Conservation (phyloP, 108 stramenopile genomes). For the Stephanodiscus minutulus region DNA sequence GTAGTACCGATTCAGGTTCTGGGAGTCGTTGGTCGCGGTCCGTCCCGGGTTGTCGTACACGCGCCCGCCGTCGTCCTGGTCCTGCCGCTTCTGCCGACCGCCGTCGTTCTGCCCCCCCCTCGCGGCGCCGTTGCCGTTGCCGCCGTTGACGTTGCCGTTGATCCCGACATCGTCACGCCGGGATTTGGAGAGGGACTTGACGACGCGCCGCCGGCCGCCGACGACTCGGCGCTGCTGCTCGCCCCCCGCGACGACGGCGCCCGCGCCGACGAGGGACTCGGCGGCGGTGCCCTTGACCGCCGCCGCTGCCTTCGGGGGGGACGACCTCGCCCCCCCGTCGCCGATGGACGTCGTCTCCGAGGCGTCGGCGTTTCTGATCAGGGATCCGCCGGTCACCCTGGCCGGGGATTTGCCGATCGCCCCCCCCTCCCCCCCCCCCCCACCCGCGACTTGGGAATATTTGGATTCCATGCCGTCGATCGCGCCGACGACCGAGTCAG, state of each 20-base stretch:
- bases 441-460: not conserved
- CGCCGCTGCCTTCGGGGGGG: not conserved
- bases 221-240: conserved; percentile 28
- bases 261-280: conserved; percentile 29
- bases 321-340: not conserved
- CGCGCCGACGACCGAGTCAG: not conserved
- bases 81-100: no score
- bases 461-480: not conserved
- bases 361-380: conserved; percentile 27
- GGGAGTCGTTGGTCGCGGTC: conserved; percentile 10
- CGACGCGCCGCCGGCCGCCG: conserved; percentile 14
- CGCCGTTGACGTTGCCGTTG: no score
- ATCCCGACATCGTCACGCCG: conserved; percentile 35
- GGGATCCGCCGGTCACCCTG: conserved; percentile 29
- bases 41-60: conserved; percentile 1
- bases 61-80: not conserved
- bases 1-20: conserved; percentile 74
- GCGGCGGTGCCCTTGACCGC: conserved; percentile 10
- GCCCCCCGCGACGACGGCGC: conserved; percentile 42
- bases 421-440: not conserved
- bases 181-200: conserved; percentile 38
- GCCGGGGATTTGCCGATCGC: conserved; percentile 5
- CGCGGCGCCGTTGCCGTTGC: conserved; percentile 20
- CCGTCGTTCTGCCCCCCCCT: conserved; percentile 1
- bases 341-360: not conserved